Conservation (phyloP, 2,329 filamentous ascomycete species). For the Sporothrix brunneoviolacea region DNA sequence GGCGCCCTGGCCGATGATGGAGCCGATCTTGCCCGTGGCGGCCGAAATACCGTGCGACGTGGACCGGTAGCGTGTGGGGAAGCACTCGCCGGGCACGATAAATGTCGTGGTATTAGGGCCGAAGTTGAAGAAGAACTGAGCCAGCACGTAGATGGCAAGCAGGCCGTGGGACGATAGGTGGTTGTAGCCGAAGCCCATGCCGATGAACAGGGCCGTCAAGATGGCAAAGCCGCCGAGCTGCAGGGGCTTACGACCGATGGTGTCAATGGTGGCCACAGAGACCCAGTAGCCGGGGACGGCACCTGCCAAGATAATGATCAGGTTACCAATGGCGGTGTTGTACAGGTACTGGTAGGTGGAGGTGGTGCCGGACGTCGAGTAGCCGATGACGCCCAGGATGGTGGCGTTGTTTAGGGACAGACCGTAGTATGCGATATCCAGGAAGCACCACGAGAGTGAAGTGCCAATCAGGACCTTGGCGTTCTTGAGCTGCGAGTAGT, state of each 20-base stretch:
- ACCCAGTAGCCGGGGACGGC: conserved; percentile 82
- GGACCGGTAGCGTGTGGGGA: conserved; percentile 50
- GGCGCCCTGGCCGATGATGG: conserved; percentile 51
- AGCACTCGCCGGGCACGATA: conserved; percentile 50
- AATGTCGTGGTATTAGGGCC: conserved; percentile 53
- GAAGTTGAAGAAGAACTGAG: conserved; percentile 56
- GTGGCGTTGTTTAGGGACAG: conserved; percentile 70
- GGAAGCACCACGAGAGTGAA: conserved; percentile 77
- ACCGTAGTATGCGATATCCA: conserved; percentile 56
- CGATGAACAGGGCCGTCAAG: conserved; percentile 53
- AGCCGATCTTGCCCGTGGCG: conserved; percentile 48
- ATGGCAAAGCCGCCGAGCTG: conserved; percentile 59
- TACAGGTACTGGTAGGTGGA: conserved; percentile 64
- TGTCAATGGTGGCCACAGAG: conserved; percentile 63
- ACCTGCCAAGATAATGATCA: conserved; percentile 71
- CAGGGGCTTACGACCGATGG: conserved; percentile 69
- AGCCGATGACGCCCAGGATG: conserved; percentile 67
- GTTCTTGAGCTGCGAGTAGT: conserved; percentile 68
- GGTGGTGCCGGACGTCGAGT: conserved; percentile 44
- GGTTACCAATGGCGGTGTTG: conserved; percentile 70
- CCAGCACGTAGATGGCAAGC: conserved; percentile 47
- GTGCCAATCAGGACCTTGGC: conserved; percentile 57
- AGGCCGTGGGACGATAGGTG: conserved; percentile 46
- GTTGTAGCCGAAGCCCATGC: conserved; percentile 58
- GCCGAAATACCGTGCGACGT: conserved; percentile 53